phyloP scores from a whole-genome alignment of 2,329 filamentous ascomycete species.

The Pseudonectria foliicola region DNA sequence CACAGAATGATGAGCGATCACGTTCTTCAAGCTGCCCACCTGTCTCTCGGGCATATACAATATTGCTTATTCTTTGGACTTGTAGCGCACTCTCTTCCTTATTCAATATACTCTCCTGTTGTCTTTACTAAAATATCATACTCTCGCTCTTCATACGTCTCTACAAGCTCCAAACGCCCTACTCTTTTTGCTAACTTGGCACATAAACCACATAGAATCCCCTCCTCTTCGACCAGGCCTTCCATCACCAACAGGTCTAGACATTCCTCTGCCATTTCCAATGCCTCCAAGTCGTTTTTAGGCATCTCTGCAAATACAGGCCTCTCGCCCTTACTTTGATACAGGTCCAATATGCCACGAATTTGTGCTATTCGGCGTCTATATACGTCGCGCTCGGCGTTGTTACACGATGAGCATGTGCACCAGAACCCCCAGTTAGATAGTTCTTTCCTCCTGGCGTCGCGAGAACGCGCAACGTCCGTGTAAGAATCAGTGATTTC shows the following conservation, averaged over 20 bases:
- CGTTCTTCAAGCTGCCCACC: too few relatives aligned
- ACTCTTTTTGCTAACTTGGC: constrained; percentile 5
- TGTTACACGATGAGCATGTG: constrained; percentile 3
- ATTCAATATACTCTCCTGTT: constrained; percentile 4
- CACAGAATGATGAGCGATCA: too few relatives aligned
- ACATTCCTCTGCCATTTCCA: constrained; percentile 4
- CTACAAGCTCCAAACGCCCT: constrained; percentile 1
- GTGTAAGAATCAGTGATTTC: constrained; percentile 8
- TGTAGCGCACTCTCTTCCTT: background rate
- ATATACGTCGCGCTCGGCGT: constrained; percentile 3
- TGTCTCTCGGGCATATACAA: too few relatives aligned
- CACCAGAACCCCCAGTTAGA: constrained; percentile 7
- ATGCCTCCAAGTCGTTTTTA: constrained; percentile 3
- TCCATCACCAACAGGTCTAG: constrained; percentile 1
- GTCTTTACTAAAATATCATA: constrained; percentile 7
- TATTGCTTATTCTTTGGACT: too few relatives aligned
- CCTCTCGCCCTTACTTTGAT: constrained; percentile 1
- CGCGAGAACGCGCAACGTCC: constrained; percentile 5
- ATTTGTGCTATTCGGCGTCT: constrained; percentile 4
- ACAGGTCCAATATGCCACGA: constrained; percentile 5
- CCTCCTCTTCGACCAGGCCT: constrained; percentile 5
- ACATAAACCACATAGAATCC: constrained; percentile 4
- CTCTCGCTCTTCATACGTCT: constrained; percentile 4
- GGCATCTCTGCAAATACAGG: constrained; percentile 6
- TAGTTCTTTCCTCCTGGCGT: constrained; percentile 2